Percentiles rank a stretch among this genome's conserved stretches.
phyloP scores from a whole-genome alignment of 306 rosid species.

The Inga laurina region DNA sequence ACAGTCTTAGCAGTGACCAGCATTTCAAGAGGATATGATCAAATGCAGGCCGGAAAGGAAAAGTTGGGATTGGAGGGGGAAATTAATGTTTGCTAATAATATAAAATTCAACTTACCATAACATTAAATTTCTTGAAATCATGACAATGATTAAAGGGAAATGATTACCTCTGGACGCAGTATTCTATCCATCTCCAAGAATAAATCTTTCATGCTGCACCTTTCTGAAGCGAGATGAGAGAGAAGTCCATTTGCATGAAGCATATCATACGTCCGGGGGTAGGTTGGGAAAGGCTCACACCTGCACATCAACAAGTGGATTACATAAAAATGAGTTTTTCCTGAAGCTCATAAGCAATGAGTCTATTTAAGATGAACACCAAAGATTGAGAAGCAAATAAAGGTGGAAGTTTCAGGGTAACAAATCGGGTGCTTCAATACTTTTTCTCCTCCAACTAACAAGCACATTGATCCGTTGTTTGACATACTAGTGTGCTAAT shows the following conservation, averaged over 20 bases:
- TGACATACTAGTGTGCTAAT: not conserved
- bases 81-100: not conserved
- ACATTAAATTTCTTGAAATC: not conserved
- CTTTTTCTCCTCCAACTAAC: slow-evolving; percentile 9
- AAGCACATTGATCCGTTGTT: not conserved
- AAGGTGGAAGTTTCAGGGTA: not conserved
- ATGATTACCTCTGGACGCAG: slow-evolving; percentile 85
- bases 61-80: not conserved
- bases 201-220: slow-evolving; percentile 74
- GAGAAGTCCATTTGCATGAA: slow-evolving; percentile 85
- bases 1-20: not conserved
- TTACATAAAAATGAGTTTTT: slow-evolving; percentile 17
- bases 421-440: not conserved
- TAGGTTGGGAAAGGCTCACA: slow-evolving; percentile 96
- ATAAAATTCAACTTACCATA: not conserved
- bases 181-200: slow-evolving; percentile 96
- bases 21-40: not conserved
- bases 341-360: slow-evolving; percentile 1
- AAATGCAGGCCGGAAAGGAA: not conserved
- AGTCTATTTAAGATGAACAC: slow-evolving; percentile 19
- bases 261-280: slow-evolving; percentile 94
- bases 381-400: not conserved
- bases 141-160: slow-evolving; percentile 4
- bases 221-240: slow-evolving; percentile 69
- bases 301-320: slow-evolving; percentile 52